Evolutionary conservation across 148 eudicot species (phyloP).

Genomic region (Euryodendron excelsum): DNA sequence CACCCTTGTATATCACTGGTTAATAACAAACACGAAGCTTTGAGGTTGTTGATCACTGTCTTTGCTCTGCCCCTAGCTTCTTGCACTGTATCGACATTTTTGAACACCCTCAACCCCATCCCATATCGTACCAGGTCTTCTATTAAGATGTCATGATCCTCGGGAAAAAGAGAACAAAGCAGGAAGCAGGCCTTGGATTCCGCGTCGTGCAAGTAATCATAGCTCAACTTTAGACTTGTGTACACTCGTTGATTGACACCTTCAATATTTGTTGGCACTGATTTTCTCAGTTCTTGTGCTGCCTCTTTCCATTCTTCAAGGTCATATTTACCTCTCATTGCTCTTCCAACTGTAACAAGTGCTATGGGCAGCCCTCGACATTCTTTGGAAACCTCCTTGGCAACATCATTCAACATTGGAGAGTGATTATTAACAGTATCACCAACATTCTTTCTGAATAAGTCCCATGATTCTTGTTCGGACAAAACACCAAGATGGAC

Average conservation of each 20-base stretch:
- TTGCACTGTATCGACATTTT: background rate
- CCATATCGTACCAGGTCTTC: background rate
- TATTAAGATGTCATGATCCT: background rate
- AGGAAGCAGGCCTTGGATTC: background rate
- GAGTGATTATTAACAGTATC: no score
- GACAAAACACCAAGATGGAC: background rate
- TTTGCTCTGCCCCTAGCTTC: background rate
- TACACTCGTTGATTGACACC: no score
- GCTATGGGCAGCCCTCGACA: conserved; percentile 14
- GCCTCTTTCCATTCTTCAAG: no score
- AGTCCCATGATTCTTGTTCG: background rate
- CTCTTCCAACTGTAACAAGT: background rate
- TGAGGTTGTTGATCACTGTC: background rate
- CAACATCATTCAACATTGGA: no score
- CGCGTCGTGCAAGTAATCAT: background rate
- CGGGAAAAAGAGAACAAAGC: conserved; percentile 16
- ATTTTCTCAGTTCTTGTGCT: no score
- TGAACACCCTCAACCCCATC: background rate
- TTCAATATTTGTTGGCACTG: background rate
- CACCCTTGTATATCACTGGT: no score
- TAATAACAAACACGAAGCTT: background rate
- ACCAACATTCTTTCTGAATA: no score
- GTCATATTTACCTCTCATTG: no score
- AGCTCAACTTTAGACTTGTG: conserved; percentile 1
- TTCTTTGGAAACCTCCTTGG: conserved; percentile 1